Evolutionary conservation across 176 grass and related monocot species (phyloP), one percentile per base, ranked within the genome.

Genomic region (Musa acuminata): DNA sequence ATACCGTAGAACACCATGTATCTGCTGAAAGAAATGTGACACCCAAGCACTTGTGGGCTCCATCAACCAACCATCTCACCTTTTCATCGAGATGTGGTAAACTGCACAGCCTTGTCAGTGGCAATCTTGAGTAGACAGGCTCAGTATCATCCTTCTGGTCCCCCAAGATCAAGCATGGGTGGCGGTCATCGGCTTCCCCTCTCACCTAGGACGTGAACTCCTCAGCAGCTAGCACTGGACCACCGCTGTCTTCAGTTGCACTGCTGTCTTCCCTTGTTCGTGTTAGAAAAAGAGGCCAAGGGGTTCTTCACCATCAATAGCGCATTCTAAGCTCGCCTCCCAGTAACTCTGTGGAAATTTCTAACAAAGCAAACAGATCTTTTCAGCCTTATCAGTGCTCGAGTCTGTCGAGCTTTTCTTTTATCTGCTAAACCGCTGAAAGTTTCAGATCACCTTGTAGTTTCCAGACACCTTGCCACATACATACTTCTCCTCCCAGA

Each of bases 331-430:
- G 29, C 29, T 29, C 29, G 2, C 29, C 29, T 29, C 29, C 29
- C 29, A 0, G 29, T 35, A 35, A 35, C 29, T 35, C n/a, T 26
- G 21, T 64, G 62, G 62, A 64, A 64, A 64, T 64, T 64, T 64
- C 62, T 22, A 64, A 64, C 62, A 64, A 64, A 64, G 62, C 22
- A 24, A 64, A 23, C 7, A 25, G 21, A 64, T 22, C 62, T 65
- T 65, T 65, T 25, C 62, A 65, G 62, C 22, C 23, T 65, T 65
- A 35, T 65, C 62, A 65, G 62, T 65, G 17, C 26, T 65, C 22
- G 26, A 26, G 62, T 65, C 26, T 27, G 22, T 23, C 26, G 11
- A 23, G 21, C 21, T 26, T 65, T 65, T 65, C 23, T 13, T 65
- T 27, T 65, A 10, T 12, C 3, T 23, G 9, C 11, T 13, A 3